Percentiles rank a stretch among this genome's conserved stretches.
phyloP scores from a whole-genome alignment of 192 early-diverging fungal species.

The Neocallimastix lanati region DNA sequence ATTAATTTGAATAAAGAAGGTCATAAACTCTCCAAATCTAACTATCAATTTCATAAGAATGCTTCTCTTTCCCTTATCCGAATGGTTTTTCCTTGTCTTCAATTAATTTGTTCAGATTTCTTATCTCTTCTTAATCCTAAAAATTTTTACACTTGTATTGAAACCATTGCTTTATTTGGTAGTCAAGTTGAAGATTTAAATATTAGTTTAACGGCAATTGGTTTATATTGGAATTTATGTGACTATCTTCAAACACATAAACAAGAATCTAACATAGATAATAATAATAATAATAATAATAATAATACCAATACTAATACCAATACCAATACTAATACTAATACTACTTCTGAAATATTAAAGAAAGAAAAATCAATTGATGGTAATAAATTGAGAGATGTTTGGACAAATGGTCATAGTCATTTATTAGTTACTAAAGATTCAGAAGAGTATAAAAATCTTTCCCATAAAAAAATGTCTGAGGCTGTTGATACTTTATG shows the following conservation, averaged over 20 bases:
- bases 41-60: not conserved
- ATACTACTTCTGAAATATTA: too few relatives aligned
- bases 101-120: constrained; percentile 91
- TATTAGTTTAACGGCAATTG: constrained; percentile 79
- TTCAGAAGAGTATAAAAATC: not conserved
- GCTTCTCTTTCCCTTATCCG: constrained; percentile 28
- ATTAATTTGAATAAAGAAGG: not conserved
- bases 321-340: too few relatives aligned
- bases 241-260: constrained; percentile 67
- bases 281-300: too few relatives aligned
- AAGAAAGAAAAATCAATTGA: not conserved
- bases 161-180: constrained; percentile 62
- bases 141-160: constrained; percentile 61
- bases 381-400: not conserved
- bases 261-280: constrained; percentile 35
- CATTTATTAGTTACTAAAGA: not conserved
- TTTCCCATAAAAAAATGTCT: constrained; percentile 4
- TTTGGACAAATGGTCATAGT: not conserved
- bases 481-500: constrained; percentile 48
- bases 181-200: constrained; percentile 76
- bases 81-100: constrained; percentile 75
- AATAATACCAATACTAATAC: too few relatives aligned
- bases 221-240: constrained; percentile 78
- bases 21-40: not conserved
- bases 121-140: constrained; percentile 54